Evolutionary conservation across 257 asterid species (phyloP), one percentile per base, ranked within the genome.

Genomic region (Salvia rosmarinus): DNA sequence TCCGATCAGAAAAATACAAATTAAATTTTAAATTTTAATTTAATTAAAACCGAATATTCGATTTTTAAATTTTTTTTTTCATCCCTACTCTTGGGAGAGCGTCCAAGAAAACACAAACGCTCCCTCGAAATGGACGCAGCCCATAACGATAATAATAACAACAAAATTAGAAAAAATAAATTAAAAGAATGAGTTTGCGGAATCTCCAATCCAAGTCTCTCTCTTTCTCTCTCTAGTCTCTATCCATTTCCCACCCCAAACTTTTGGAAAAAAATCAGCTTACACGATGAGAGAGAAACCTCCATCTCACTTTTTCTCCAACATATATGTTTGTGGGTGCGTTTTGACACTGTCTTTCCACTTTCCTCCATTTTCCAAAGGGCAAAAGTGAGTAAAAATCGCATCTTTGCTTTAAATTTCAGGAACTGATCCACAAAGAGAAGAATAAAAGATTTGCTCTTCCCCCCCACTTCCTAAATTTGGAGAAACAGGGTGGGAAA

Each of bases 241-340:
- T 60, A 57, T 73, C 71, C 74, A 47, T 6, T 68, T 46, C 75
- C 61, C 34, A 43, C 40, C 72, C 78, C 67, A 54, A 25, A 55
- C 67, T 55, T 64, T 42, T 55, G 80, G 71, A 44, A 62, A 39
- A 3, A 39, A 52, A 42, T 9, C 64, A 71, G 9, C 30, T 19
- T 43, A 44, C 62, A 28, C 1, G 43, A 71, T 54, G 72, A 68
- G 79, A 56, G 73, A 68, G 79, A 78, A 42, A 64, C 69, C 30
- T 1, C 39, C 37, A 11, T 21, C n/a, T 21, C n/a, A 13, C 70
- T 21, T 64, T 37, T 64, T 28, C 12, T 57, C 63, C 30, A 3
- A 17, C 56, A 64, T 13, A 35, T 12, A 17, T 44, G 44, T 54
- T 60, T 67, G 67, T 68, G 46, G 30, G 63, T 55, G 66, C 40